Conservation (phyloP, 768 basidiomycete genomes). For the Termitomyces sp. region DNA sequence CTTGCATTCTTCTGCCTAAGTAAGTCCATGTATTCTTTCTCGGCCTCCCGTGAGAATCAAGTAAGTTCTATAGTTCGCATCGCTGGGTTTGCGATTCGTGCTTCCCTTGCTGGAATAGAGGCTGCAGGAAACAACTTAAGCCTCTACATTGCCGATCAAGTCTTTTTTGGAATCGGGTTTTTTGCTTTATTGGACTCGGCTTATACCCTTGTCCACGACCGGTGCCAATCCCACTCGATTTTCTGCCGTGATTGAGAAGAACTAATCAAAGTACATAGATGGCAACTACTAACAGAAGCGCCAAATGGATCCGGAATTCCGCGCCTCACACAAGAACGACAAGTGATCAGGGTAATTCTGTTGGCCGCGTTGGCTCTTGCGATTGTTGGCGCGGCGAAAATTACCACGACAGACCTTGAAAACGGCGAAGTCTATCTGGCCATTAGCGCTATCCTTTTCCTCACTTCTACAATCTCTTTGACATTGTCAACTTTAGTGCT, state of each 20-base stretch:
- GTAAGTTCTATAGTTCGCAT: constrained; percentile 30
- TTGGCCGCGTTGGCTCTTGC: constrained; percentile 27
- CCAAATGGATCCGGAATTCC: constrained; percentile 7
- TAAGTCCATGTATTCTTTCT: constrained; percentile 18
- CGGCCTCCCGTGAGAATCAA: not conserved
- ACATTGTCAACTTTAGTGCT: constrained; percentile 26
- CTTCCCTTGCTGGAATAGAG: constrained; percentile 26
- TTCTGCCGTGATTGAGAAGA: not conserved
- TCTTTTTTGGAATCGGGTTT: constrained; percentile 38
- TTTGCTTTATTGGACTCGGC: constrained; percentile 37
- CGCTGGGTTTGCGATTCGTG: constrained; percentile 35
- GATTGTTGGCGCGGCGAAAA: constrained; percentile 24
- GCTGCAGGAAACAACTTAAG: constrained; percentile 26
- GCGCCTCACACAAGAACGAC: constrained; percentile 24
- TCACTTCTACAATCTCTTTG: constrained; percentile 30
- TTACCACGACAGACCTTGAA: too few relatives aligned
- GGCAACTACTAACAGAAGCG: constrained; percentile 15
- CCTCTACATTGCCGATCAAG: constrained; percentile 32
- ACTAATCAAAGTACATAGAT: constrained; percentile 6
- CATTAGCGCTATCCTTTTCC: constrained; percentile 31
- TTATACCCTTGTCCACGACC: constrained; percentile 38
- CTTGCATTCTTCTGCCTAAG: constrained; percentile 35
- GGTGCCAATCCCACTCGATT: constrained; percentile 22
- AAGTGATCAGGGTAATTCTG: constrained; percentile 26
- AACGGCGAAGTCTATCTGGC: constrained; percentile 23